A percentile compares a stretch with the other conserved stretches of the same genome.
Evolutionary conservation across 2,329 filamentous ascomycete species (phyloP).

Genomic region (Penicillium concentricum): DNA sequence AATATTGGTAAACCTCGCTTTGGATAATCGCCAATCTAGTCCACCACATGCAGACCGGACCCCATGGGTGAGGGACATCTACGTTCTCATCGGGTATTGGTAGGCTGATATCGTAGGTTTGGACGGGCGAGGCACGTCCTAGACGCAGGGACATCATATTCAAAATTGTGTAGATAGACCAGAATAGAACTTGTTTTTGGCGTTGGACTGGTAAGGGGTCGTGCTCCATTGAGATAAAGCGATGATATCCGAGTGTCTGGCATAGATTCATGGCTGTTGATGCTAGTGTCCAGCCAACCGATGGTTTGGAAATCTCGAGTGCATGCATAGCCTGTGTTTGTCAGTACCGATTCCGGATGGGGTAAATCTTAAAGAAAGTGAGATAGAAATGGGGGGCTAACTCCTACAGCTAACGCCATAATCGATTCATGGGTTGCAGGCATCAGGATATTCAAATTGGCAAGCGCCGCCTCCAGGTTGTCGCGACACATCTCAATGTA

Average conservation of each 20-base stretch:
- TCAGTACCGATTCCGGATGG: not conserved
- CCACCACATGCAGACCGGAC: conserved; percentile 54
- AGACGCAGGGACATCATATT: conserved; percentile 59
- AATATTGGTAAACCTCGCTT: conserved; percentile 58
- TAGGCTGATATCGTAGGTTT: conserved; percentile 60
- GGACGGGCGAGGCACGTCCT: conserved; percentile 58
- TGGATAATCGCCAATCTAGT: conserved; percentile 57
- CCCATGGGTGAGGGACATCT: conserved; percentile 36
- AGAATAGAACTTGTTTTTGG: conserved; percentile 50
- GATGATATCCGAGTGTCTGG: conserved; percentile 62
- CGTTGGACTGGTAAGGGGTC: conserved; percentile 29
- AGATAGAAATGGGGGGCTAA: conserved; percentile 33
- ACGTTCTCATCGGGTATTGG: conserved; percentile 25
- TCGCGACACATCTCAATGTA: conserved; percentile 39
- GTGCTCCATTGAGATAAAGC: conserved; percentile 28
- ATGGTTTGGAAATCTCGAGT: conserved; percentile 61
- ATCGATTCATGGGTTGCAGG: conserved; percentile 57
- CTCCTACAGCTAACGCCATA: conserved; percentile 59
- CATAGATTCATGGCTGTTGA: conserved; percentile 60
- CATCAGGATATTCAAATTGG: conserved; percentile 56
- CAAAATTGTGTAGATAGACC: conserved; percentile 60
- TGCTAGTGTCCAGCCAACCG: conserved; percentile 63
- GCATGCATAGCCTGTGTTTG: conserved; percentile 56
- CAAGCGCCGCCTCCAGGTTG: conserved; percentile 48
- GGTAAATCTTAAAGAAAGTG: not conserved